Base-by-base conservation (phyloP, 805 yeast species). In the Spathaspora girioi region DNA sequence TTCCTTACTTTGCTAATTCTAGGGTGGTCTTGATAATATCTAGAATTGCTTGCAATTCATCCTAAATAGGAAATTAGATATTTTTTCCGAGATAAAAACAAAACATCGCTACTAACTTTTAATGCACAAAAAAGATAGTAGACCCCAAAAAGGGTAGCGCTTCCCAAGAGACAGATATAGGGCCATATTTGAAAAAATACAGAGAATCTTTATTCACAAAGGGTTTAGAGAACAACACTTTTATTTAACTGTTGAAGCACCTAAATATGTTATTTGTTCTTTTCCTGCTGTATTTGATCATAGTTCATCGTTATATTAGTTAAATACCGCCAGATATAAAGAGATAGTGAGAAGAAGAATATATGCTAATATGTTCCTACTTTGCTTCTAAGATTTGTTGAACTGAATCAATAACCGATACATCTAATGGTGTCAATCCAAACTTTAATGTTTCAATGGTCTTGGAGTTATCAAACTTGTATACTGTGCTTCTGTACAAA, bases 351-450 rank as follows among this genome's bases (percentile, higher is more conserved):
- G 3, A 29, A 29, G 9, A 29, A n/a, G n/a, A n/a, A n/a, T n/a
- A n/a, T n/a, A n/a, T n/a, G n/a, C 32, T 29, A 29, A 29, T 11
- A 10, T 10, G 32, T 5, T 2, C 40, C 14, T 35, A 42, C 26
- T 35, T 48, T n/a, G 56, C 52, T 14, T 46, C 38, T 14, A 60
- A 51, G 52, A 63, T 53, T 62, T 76, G 82, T 15, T 59, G 55
- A 38, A 73, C 63, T 12, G 79, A 64, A 53, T 78, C 81, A 23
- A 61, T 62, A 6, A 80, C 68, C 2, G 77, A 60, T 12, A 66
- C 57, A 50, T 76, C 69, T 50, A 79, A 65, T 11, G 61, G 57
- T 46, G 63, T 69, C 53, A 67, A 73, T 17, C 66, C 61, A 44
- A 73, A 19, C 46, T 55, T 18, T 54, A 55, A 18, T 5, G 69